Conservation (phyloP, 116 monocot species). For the Iris pallida region DNA sequence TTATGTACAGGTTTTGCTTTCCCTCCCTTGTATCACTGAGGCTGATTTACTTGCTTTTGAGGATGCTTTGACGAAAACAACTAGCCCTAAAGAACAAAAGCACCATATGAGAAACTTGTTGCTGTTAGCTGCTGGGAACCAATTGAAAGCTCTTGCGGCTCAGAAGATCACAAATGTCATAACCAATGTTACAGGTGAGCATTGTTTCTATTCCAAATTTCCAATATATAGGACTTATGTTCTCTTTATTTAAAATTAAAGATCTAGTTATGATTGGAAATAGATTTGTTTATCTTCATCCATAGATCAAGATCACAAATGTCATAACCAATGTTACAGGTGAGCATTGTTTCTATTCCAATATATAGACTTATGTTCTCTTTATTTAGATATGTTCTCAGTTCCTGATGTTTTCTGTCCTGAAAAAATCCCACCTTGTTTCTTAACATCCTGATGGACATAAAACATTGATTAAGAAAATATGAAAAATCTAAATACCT, state of each 20-base stretch:
- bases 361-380: too few relatives aligned
- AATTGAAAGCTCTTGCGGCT: constrained; percentile 75
- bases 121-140: constrained; percentile 70
- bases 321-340: constrained; percentile 80
- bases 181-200: constrained; percentile 90
- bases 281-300: too few relatives aligned
- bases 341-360: constrained; percentile 9
- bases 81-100: constrained; percentile 89
- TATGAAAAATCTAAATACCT: too few relatives aligned
- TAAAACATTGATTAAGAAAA: too few relatives aligned
- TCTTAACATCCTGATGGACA: too few relatives aligned
- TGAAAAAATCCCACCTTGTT: too few relatives aligned
- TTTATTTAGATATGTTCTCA: too few relatives aligned
- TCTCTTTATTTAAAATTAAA: neutral
- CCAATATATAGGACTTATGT: neutral
- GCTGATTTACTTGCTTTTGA: constrained; percentile 86
- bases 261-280: too few relatives aligned
- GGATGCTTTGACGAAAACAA: constrained; percentile 75
- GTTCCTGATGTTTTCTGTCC: too few relatives aligned
- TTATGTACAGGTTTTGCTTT: constrained; percentile 57
- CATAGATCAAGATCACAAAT: constrained; percentile 32
- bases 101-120: constrained; percentile 80
- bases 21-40: constrained; percentile 58
- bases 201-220: neutral
- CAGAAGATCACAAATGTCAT: constrained; percentile 66